Percentiles rank a stretch among this genome's conserved stretches.
phyloP scores from a whole-genome alignment of 1,284 basidiomycete species.

The Stereum hirsutum region DNA sequence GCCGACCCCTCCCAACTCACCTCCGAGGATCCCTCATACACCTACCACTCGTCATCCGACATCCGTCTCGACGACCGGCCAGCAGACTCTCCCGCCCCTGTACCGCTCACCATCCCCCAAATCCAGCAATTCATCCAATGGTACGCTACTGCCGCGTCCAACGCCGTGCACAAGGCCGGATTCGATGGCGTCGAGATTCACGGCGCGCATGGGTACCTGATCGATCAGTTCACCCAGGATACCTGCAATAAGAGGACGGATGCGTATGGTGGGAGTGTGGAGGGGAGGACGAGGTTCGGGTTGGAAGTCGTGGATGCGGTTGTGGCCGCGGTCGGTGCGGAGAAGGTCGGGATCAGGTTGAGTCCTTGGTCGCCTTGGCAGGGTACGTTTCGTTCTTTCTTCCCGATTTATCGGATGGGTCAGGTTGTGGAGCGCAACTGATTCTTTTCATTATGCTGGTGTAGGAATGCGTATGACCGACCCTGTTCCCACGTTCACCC shows the following conservation, averaged over 20 bases:
- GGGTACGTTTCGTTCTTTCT: not conserved
- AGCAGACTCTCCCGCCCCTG: slow-evolving; percentile 16
- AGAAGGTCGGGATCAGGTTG: slow-evolving; percentile 29
- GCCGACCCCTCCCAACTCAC: slow-evolving; percentile 19
- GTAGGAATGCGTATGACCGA: no score
- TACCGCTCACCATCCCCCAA: slow-evolving; percentile 14
- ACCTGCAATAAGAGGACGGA: slow-evolving; percentile 44
- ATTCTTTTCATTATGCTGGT: no score
- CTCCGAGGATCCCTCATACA: slow-evolving; percentile 20
- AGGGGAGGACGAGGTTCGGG: slow-evolving; percentile 44
- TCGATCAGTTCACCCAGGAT: slow-evolving; percentile 29
- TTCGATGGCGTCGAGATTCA: slow-evolving; percentile 20
- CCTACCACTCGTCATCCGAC: slow-evolving; percentile 30
- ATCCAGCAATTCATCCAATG: slow-evolving; percentile 16
- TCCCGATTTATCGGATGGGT: no score
- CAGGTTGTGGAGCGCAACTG: no score
- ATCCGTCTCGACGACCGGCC: slow-evolving; percentile 31
- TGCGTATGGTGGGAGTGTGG: slow-evolving; percentile 45
- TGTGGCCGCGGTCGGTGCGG: slow-evolving; percentile 15
- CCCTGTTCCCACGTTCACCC: no score
- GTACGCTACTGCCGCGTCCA: slow-evolving; percentile 14
- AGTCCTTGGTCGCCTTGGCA: slow-evolving; percentile 25
- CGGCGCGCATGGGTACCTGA: slow-evolving; percentile 28
- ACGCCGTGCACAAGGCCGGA: slow-evolving; percentile 12
- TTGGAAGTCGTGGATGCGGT: slow-evolving; percentile 31